phyloP scores from a whole-genome alignment of 2,329 filamentous ascomycete genomes.

The Xylaria sp. region DNA sequence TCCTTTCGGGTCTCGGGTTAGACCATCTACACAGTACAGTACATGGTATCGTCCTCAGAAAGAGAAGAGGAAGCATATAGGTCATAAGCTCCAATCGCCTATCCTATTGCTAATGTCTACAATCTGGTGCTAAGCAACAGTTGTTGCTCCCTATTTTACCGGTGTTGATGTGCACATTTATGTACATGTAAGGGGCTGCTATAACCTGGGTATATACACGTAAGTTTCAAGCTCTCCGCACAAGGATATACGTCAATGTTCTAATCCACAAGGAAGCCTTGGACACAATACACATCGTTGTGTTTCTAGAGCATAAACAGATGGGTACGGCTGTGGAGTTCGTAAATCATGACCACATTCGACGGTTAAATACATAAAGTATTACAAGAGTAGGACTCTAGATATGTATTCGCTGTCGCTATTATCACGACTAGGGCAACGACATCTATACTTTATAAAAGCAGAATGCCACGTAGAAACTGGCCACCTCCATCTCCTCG shows the following conservation, averaged over 20 bases:
- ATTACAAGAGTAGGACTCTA: neutral
- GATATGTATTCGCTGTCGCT: neutral
- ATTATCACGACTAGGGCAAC: neutral
- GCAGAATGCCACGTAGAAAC: slow-evolving; percentile 93
- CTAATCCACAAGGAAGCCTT: neutral
- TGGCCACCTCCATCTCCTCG: slow-evolving; percentile 92
- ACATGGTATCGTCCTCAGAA: neutral
- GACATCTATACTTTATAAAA: slow-evolving; percentile 85
- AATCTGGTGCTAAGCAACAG: neutral
- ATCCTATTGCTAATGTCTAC: neutral
- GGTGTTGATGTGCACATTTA: too few relatives aligned
- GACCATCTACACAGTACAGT: too few relatives aligned
- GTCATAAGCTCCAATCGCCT: neutral
- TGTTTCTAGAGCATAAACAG: neutral
- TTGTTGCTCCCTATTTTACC: too few relatives aligned
- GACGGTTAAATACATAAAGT: neutral
- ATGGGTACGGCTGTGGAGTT: neutral
- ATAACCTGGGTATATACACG: too few relatives aligned
- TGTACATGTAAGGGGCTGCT: too few relatives aligned
- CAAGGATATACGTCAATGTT: too few relatives aligned
- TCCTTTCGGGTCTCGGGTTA: neutral
- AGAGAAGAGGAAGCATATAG: neutral
- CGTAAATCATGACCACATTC: neutral
- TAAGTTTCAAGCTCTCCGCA: too few relatives aligned
- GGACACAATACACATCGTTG: neutral